A percentile compares a stretch with the other conserved stretches of the same genome.
These are phyloP conservation scores for Holtermanniella nyarrowii DNA, from an alignment of 768 basidiomycete genomes.

Conservation along the genomic window DNA sequence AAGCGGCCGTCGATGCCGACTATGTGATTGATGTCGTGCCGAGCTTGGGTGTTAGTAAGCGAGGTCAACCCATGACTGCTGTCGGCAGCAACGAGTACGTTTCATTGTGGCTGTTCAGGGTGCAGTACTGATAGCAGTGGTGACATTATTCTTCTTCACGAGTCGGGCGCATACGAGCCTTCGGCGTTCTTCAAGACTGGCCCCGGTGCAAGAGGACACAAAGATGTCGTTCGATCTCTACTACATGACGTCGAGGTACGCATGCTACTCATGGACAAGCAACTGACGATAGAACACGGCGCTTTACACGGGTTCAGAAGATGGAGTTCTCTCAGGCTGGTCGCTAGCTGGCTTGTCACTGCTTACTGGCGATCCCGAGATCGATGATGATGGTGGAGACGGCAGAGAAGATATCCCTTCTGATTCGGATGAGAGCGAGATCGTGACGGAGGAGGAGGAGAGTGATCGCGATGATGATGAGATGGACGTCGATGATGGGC, in stretches of 20 bases:
- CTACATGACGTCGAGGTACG: constrained; percentile 28
- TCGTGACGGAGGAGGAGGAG: constrained; percentile 19
- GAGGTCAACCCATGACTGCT: constrained; percentile 25
- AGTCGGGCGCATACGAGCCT: constrained; percentile 17
- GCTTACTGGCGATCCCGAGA: constrained; percentile 25
- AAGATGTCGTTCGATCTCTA: constrained; percentile 35
- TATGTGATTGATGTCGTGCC: constrained; percentile 36
- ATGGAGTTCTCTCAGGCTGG: constrained; percentile 38
- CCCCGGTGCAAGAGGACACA: constrained; percentile 24
- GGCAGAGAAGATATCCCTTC: constrained; percentile 12
- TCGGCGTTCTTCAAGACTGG: constrained; percentile 32
- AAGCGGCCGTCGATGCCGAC: constrained; percentile 18
- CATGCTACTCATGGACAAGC: background rate
- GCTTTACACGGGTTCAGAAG: constrained; percentile 40
- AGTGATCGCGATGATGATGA: constrained; percentile 13
- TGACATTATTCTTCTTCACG: constrained; percentile 36
- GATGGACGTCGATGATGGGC: constrained; percentile 8
- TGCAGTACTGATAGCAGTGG: constrained; percentile 22
- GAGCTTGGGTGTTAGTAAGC: constrained; percentile 26
- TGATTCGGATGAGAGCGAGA: constrained; percentile 19
- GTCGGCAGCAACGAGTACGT: constrained; percentile 38
- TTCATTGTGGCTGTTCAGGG: too few species aligned
- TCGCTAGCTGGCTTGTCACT: constrained; percentile 18
- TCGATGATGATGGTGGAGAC: constrained; percentile 31
- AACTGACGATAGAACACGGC: constrained; percentile 18